Evolutionary conservation across 2,329 filamentous ascomycete species (phyloP).

Genomic region (Pestalotiopsis sp.): DNA sequence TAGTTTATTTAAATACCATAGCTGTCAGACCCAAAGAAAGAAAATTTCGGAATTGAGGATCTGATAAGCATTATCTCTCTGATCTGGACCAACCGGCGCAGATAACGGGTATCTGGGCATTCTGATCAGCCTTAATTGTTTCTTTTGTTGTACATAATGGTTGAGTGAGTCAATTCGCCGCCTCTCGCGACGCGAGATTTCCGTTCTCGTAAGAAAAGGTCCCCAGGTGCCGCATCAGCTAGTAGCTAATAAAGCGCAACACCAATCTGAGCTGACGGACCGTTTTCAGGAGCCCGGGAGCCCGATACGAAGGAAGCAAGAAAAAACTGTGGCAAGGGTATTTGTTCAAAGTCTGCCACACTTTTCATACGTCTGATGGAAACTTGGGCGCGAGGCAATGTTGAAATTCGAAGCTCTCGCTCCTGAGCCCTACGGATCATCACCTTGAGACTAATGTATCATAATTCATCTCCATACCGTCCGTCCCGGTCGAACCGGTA

Average conservation of each 20-base stretch:
- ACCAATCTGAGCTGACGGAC: not conserved
- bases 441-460: too few relatives aligned
- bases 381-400: too few relatives aligned
- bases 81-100: not conserved
- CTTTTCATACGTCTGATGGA: too few relatives aligned
- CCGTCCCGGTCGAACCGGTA: too few relatives aligned
- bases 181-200: not conserved
- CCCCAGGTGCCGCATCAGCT: not conserved
- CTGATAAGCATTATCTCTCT: conserved; percentile 2
- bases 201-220: not conserved
- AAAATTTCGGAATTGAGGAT: not conserved
- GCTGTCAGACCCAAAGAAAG: not conserved
- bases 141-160: not conserved
- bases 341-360: not conserved
- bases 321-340: not conserved
- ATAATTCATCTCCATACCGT: too few relatives aligned
- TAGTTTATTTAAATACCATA: conserved; percentile 6
- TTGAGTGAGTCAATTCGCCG: not conserved
- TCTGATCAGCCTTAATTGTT: not conserved
- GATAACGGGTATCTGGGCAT: not conserved
- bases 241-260: not conserved
- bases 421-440: too few relatives aligned
- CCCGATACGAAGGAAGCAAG: not conserved
- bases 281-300: not conserved
- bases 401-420: too few relatives aligned